Evolutionary conservation across 495 filamentous ascomycete species (phyloP).

Genomic region (Penicillium parvum): DNA sequence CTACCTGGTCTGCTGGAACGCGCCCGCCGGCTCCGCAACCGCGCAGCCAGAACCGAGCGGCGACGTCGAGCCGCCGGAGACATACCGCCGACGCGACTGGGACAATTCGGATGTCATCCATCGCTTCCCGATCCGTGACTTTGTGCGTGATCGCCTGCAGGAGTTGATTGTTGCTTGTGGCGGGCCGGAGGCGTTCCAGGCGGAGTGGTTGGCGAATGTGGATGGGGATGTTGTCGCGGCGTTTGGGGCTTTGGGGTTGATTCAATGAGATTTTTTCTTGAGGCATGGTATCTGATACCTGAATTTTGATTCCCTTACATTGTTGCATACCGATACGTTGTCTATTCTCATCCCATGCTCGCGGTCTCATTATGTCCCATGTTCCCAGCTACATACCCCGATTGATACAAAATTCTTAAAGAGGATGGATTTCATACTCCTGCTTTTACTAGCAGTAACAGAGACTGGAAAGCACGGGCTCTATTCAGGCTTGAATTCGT

Average conservation of each 20-base stretch:
- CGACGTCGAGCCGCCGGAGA: conserved; percentile 60
- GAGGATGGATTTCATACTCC: too few species aligned
- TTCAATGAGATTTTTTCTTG: too few species aligned
- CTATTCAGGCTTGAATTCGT: too few species aligned
- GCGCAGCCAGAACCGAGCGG: conserved; percentile 27
- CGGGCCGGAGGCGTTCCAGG: conserved; percentile 67
- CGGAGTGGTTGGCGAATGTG: conserved; percentile 80
- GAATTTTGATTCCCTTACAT: too few species aligned
- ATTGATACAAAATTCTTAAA: conserved; percentile 3
- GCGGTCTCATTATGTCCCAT: neutral
- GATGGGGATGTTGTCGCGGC: conserved; percentile 71
- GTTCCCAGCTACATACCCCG: conserved; percentile 16
- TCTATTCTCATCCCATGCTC: neutral
- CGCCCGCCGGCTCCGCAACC: conserved; percentile 23
- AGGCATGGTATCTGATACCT: too few species aligned
- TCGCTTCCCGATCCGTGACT: conserved; percentile 62
- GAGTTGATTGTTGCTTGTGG: conserved; percentile 62
- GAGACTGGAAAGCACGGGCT: neutral
- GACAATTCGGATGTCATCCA: conserved; percentile 65
- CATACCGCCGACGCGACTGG: conserved; percentile 53
- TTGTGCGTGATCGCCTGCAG: conserved; percentile 63
- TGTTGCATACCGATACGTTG: neutral
- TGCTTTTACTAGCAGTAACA: too few species aligned
- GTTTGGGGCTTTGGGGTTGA: conserved; percentile 56
- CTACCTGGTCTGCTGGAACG: conserved; percentile 53